Evolutionary conservation across 441 rosid genomes (phyloP).

Genomic region (Brassica hybrid): DNA sequence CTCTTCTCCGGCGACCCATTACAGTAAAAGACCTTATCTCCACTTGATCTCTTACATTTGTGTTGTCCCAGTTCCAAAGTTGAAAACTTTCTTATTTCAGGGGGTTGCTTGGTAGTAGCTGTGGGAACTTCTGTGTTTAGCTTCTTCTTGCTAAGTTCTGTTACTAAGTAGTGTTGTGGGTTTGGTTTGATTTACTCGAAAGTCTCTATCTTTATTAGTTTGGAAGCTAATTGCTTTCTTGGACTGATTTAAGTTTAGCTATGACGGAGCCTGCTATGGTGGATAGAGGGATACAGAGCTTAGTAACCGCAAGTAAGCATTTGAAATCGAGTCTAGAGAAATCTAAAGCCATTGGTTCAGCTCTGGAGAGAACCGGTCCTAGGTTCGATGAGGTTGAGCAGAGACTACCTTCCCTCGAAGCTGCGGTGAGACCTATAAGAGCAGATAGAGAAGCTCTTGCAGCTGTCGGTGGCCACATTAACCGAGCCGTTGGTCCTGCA

Average conservation of each 20-base stretch:
- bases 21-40: background rate
- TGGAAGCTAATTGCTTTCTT: background rate
- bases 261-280: constrained; percentile 58
- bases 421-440: constrained; percentile 88
- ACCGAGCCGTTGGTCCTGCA: constrained; percentile 98
- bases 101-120: constrained; percentile 1
- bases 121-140: background rate
- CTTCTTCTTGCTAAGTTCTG: background rate
- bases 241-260: constrained; percentile 4
- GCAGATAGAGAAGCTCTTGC: constrained; percentile 87
- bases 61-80: background rate
- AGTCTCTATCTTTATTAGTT: constrained; percentile 27
- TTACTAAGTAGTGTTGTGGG: background rate
- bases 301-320: constrained; percentile 71
- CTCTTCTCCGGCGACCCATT: constrained; percentile 5
- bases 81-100: background rate
- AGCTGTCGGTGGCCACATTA: constrained; percentile 88
- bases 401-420: constrained; percentile 75
- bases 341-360: constrained; percentile 65
- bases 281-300: constrained; percentile 47
- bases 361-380: constrained; percentile 70
- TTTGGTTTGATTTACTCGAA: constrained; percentile 11
- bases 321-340: constrained; percentile 79
- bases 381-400: constrained; percentile 82
- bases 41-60: background rate